Conservation (phyloP, 768 basidiomycete genomes). For the Neoboletus subvelutipes region DNA sequence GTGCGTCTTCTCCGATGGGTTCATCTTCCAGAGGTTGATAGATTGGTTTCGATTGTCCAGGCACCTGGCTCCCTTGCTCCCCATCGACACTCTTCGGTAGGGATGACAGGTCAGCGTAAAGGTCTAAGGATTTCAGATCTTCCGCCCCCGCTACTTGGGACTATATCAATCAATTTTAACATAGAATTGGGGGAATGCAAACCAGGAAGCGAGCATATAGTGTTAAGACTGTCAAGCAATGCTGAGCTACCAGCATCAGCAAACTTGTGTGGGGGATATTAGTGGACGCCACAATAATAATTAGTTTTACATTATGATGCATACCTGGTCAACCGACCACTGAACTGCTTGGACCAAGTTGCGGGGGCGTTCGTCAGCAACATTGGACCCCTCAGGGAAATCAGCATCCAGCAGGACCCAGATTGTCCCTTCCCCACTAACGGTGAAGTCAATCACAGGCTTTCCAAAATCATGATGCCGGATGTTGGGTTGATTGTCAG, state of each 20-base stretch:
- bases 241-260: slow-evolving; percentile 20
- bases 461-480: slow-evolving; percentile 48
- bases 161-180: not conserved
- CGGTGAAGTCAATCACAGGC: slow-evolving; percentile 61
- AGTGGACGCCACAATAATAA: not conserved
- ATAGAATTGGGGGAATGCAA: slow-evolving; percentile 8
- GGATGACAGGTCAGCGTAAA: slow-evolving; percentile 56
- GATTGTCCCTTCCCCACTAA: slow-evolving; percentile 37
- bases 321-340: slow-evolving; percentile 42
- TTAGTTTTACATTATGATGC: not conserved
- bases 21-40: slow-evolving; percentile 14
- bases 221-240: slow-evolving; percentile 47
- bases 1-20: slow-evolving; percentile 1
- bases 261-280: slow-evolving; percentile 18
- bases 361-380: slow-evolving; percentile 16
- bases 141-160: slow-evolving; percentile 43
- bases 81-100: slow-evolving; percentile 60
- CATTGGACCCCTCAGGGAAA: slow-evolving; percentile 28
- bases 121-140: slow-evolving; percentile 53
- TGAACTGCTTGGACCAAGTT: slow-evolving; percentile 33
- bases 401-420: slow-evolving; percentile 52
- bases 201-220: slow-evolving; percentile 48
- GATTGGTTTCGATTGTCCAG: slow-evolving; percentile 22
- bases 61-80: slow-evolving; percentile 43
- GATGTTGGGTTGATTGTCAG: slow-evolving; percentile 26